Base-by-base conservation (phyloP, 768 basidiomycete species). In the Leucocoprinus leucothites region DNA sequence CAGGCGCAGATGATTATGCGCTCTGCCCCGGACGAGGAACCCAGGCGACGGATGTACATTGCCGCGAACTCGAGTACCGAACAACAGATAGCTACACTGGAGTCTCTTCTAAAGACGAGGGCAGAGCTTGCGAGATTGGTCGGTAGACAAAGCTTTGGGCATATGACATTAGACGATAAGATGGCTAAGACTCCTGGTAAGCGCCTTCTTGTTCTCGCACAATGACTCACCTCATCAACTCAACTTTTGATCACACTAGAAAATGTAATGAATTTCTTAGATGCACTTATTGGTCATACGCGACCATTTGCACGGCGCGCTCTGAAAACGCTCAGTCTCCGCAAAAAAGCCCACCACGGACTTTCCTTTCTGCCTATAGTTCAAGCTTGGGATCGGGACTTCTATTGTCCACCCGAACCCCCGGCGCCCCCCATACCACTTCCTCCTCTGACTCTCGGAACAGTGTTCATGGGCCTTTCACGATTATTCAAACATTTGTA, bases 341-440 rank as follows among this genome's bases (percentile, higher is more conserved):
- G 80, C 60, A 98, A 98, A 74, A 87, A 91, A 66, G 76, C 75
- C 8, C 86, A 89, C 61, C 81, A 93, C 25, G 70, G 74, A 19
- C 76, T 84, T 1, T 72, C 77, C 0, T 70, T 77, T 19, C 72
- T 81, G 44, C 89, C 89, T 41, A 73, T 74, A 21, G 82, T 98
- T 48, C 82, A 96, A 60, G 87, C 94, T n/a, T 99, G 97, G 97
- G 97, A 98, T 71, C 81, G 94, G 60, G 95, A 98, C 61, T 96
- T 87, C 67, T 98, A 94, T 69, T 89, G 91, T 55, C 87, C 89
- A 0, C 86, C 86, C 3, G 85, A 90, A 68, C 82, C 85, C 9
- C 85, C 86, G 25, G 81, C 85, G 11, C 88, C 92, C 24, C 83
- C 89, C 53, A 74, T 89, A 68, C 71, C 89, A 58, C 72, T 92